Percentiles rank a stretch among this genome's conserved stretches.
Evolutionary conservation across 2,329 filamentous ascomycete species (phyloP).

Genomic region (Sclerotinia sclerotiorum): DNA sequence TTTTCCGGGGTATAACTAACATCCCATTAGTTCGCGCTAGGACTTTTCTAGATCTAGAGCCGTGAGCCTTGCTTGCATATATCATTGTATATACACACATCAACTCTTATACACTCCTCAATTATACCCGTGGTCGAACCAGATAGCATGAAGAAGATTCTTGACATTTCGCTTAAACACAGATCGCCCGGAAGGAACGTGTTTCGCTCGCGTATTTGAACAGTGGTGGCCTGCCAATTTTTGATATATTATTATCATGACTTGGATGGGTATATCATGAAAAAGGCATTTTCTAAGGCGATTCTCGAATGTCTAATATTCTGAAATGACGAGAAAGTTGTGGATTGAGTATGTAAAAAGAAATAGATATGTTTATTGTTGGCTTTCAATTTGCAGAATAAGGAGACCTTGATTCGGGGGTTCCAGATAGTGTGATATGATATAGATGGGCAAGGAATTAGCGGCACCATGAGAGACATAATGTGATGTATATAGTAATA

Average conservation of each 20-base stretch:
- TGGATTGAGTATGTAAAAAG: background rate
- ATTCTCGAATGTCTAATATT: background rate
- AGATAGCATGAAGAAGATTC: background rate
- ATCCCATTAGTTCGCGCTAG: constrained; percentile 25
- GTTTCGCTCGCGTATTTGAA: background rate
- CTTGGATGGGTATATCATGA: background rate
- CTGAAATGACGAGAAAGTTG: background rate
- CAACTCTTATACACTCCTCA: background rate
- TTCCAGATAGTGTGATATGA: background rate
- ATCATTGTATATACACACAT: background rate
- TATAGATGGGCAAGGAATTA: background rate
- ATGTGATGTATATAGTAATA: background rate
- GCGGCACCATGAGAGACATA: background rate
- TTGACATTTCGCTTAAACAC: background rate
- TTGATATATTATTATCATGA: background rate
- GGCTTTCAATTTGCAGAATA: background rate
- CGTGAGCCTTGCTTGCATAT: background rate
- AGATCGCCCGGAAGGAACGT: background rate
- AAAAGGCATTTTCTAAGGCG: background rate
- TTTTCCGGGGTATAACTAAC: constrained; percentile 7
- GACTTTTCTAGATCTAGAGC: constrained; percentile 20
- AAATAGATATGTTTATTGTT: background rate
- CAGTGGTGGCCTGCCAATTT: background rate
- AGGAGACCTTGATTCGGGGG: background rate
- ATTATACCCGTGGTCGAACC: background rate